These are phyloP conservation scores for Dactylorhiza incarnata DNA, from an alignment of 106 monocot genomes.

Conservation along the genomic window DNA sequence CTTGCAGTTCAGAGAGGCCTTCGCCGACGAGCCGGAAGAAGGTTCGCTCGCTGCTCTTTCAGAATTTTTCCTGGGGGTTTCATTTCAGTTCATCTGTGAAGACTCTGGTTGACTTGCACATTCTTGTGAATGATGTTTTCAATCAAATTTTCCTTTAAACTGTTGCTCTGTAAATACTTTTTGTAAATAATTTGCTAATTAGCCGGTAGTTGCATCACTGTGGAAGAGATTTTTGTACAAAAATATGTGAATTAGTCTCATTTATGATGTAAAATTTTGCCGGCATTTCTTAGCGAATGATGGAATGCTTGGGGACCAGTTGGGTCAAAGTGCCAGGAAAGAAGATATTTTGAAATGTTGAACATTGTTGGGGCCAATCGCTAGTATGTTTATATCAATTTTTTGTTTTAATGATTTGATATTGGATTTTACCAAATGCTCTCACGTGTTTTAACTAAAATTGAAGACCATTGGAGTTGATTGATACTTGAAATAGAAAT, in stretches of 20 bases:
- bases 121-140: background rate
- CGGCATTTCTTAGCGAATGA: background rate
- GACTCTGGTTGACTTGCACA: slow-evolving; percentile 7
- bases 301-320: background rate
- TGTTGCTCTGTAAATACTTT: background rate
- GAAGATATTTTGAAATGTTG: no score
- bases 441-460: background rate
- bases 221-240: background rate
- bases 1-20: slow-evolving; percentile 30
- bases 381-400: background rate
- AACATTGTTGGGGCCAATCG: no score
- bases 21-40: slow-evolving; percentile 18
- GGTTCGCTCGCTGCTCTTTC: slow-evolving; percentile 11
- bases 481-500: background rate
- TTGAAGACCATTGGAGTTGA: background rate
- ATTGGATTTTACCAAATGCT: background rate
- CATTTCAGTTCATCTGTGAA: background rate
- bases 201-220: background rate
- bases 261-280: background rate
- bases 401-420: background rate
- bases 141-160: background rate
- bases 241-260: background rate
- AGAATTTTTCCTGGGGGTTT: background rate
- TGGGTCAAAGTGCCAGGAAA: background rate
- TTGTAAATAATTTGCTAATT: background rate